Evolutionary conservation across 768 basidiomycete genomes (phyloP), one percentile per base, ranked within the genome.

Genomic region (Vishniacozyma victoriae): DNA sequence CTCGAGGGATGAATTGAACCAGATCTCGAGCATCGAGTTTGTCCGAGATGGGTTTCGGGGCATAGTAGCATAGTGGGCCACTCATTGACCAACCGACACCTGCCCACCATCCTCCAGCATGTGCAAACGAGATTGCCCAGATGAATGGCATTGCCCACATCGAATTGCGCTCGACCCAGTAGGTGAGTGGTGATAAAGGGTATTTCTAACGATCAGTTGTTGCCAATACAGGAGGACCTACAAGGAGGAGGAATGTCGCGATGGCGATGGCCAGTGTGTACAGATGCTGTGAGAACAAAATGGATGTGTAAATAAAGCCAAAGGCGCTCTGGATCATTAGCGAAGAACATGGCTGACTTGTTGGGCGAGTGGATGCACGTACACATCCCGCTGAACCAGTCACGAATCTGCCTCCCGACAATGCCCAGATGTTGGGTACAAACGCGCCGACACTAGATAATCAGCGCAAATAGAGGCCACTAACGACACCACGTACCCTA

Each of bases 1-100:
- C 70, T 25, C 70, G 55, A 12, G 70, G 70, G 19, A 71, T 60
- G 50, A 71, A 69, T 41, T 71, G 70, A 3, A 71, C 41, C 4
- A 71, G 47, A 41, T 62, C 61, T 29, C 60, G 45, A 2, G 59
- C 50, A 39, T 67, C 65, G 27, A 56, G 31, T 3, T 37, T 36
- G 6, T 18, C 46, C 2, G 24, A 25, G 11, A 37, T n/a, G 20
- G 45, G 19, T 16, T 31, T 26, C 5, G 50, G 37, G 22, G 26
- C 58, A 46, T 71, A 71, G 43, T 71, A 69, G 35, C 70, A 71
- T 19, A 67, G 25, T 14, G 40, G 52, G 2, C 64, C 63, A 7
- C 47, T 41, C 12, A 55, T 56, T 1, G 50, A n/a, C 42, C 49
- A 71, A 12, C 67, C 70, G 22, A 57, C 57, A n/a, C 43, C 45